These are phyloP conservation scores for Graphium sp. DNA, from an alignment of 2,329 filamentous ascomycete genomes.

Conservation along the genomic window DNA sequence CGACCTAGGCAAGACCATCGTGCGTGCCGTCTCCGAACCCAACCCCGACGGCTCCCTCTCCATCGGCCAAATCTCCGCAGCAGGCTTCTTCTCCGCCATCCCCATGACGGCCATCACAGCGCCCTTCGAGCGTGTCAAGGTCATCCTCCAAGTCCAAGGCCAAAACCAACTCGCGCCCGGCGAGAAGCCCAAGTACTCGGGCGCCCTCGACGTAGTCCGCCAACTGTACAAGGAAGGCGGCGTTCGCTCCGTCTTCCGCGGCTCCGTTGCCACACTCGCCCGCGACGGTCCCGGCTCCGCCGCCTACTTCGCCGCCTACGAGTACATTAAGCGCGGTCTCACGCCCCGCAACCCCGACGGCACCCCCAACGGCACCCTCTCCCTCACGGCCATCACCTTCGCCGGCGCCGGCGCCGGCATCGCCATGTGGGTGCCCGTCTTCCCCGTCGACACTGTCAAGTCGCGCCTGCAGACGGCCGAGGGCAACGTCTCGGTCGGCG, in stretches of 20 bases:
- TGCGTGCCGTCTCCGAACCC: slow-evolving; percentile 46
- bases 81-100: slow-evolving; percentile 94
- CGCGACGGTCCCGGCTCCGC: slow-evolving; percentile 86
- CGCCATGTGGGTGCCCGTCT: slow-evolving; percentile 98
- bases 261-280: slow-evolving; percentile 77
- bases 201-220: slow-evolving; percentile 76
- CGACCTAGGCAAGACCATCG: slow-evolving; percentile 83
- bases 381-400: slow-evolving; percentile 63
- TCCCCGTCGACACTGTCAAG: slow-evolving; percentile 96
- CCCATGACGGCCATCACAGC: slow-evolving; percentile 98
- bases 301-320: slow-evolving; percentile 94
- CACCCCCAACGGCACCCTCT: slow-evolving; percentile 59
- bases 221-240: slow-evolving; percentile 89
- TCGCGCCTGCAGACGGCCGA: slow-evolving; percentile 82
- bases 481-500: slow-evolving; percentile 63
- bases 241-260: slow-evolving; percentile 80
- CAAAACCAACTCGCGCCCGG: slow-evolving; percentile 78
- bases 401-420: slow-evolving; percentile 85
- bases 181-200: slow-evolving; percentile 82
- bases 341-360: slow-evolving; percentile 71
- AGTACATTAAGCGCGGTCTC: slow-evolving; percentile 77
- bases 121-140: slow-evolving; percentile 96
- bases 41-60: slow-evolving; percentile 56
- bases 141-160: slow-evolving; percentile 93
- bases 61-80: slow-evolving; percentile 75